These are phyloP conservation scores for Erysiphe pisi DNA, from an alignment of 2,329 filamentous ascomycete species.

Conservation along the genomic window DNA sequence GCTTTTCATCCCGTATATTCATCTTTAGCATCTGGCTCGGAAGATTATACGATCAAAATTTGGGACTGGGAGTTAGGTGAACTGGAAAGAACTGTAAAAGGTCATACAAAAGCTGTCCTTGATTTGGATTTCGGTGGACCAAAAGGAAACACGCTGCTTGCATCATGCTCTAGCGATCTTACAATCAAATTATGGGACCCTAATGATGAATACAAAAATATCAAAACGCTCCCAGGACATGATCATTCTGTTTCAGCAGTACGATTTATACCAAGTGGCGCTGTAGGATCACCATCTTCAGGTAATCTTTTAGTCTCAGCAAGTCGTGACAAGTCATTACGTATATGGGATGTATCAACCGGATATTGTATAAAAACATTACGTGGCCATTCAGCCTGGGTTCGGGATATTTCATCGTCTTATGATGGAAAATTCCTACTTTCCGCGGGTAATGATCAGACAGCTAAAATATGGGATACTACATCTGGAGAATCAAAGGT, in stretches of 20 bases:
- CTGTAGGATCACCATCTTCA: slow-evolving; percentile 63
- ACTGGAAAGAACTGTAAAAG: slow-evolving; percentile 79
- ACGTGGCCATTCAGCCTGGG: slow-evolving; percentile 75
- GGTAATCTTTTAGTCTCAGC: slow-evolving; percentile 79
- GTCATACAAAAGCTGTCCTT: slow-evolving; percentile 77
- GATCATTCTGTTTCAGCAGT: slow-evolving; percentile 86
- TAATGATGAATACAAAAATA: slow-evolving; percentile 86
- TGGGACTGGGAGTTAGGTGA: slow-evolving; percentile 97
- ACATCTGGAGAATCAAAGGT: slow-evolving; percentile 62
- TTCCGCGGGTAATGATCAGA: slow-evolving; percentile 73
- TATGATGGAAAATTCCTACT: slow-evolving; percentile 73
- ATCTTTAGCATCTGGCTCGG: slow-evolving; percentile 77
- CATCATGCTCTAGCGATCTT: slow-evolving; percentile 61
- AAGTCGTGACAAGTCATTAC: slow-evolving; percentile 71
- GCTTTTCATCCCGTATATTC: slow-evolving; percentile 91
- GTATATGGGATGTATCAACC: slow-evolving; percentile 87
- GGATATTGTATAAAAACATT: slow-evolving; percentile 90
- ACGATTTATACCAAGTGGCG: slow-evolving; percentile 75
- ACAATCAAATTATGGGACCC: slow-evolving; percentile 96
- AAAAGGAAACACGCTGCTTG: slow-evolving; percentile 64
- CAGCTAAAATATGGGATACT: slow-evolving; percentile 75
- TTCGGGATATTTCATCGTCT: slow-evolving; percentile 76
- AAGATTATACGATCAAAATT: slow-evolving; percentile 89
- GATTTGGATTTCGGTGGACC: slow-evolving; percentile 88
- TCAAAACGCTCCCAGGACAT: slow-evolving; percentile 78